These are phyloP conservation scores for Acanthamoeba rhysodes DNA, from an alignment of 208 protist genomes.

Conservation along the genomic window DNA sequence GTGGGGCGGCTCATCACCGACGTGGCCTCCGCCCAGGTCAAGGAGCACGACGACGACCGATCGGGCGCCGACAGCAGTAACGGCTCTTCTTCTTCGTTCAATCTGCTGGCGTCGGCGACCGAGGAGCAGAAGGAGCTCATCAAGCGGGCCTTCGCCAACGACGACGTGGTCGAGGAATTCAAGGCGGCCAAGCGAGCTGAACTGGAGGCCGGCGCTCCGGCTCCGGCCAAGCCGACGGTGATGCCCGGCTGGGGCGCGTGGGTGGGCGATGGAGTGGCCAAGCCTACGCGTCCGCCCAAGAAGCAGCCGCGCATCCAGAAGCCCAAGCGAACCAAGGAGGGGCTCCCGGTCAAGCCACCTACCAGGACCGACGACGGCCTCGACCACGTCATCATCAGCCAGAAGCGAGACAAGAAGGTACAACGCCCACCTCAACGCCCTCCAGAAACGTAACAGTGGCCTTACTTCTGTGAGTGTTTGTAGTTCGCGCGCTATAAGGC, in stretches of 20 bases:
- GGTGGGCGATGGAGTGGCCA: conserved; percentile 58
- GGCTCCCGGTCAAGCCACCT: conserved; percentile 28
- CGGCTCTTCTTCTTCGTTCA: background rate
- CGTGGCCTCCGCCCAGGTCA: background rate
- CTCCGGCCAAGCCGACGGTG: background rate
- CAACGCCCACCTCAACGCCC: background rate
- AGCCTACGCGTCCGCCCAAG: background rate
- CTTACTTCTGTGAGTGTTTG: background rate
- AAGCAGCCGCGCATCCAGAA: conserved; percentile 69
- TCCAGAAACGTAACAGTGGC: no score
- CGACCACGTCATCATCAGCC: conserved; percentile 76
- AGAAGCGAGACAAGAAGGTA: conserved; percentile 76
- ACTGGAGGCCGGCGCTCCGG: background rate
- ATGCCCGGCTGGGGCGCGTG: conserved; percentile 72
- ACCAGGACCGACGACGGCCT: conserved; percentile 48
- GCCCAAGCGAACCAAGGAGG: conserved; percentile 22
- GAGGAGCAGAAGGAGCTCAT: conserved; percentile 77
- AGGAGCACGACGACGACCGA: conserved; percentile 60
- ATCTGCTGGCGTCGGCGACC: conserved; percentile 69
- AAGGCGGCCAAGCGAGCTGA: conserved; percentile 34
- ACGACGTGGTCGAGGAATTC: conserved; percentile 76
- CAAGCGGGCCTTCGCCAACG: conserved; percentile 76
- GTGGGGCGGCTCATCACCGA: conserved; percentile 65
- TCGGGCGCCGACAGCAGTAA: background rate
- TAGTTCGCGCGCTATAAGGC: conserved; percentile 45